Evolutionary conservation across 129 eudicot genomes (phyloP).

Genomic region (Ambrosia artemisiifolia): DNA sequence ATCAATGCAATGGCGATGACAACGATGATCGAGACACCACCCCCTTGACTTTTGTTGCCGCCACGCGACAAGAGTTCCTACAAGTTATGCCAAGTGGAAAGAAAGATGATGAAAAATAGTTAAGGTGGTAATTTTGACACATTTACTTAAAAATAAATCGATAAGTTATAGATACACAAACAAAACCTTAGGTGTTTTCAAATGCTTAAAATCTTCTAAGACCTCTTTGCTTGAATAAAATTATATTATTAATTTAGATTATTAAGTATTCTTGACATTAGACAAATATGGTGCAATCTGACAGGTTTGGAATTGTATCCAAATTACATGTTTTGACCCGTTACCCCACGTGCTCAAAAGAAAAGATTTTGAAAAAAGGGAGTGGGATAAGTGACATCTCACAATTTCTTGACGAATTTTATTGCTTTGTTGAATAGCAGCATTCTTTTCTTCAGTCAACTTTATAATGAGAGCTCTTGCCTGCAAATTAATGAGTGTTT

Average conservation of each 20-base stretch:
- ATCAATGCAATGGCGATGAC: conserved; percentile 62
- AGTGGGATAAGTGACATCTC: conserved; percentile 18
- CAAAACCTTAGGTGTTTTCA: neutral
- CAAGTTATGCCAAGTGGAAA: conserved; percentile 6
- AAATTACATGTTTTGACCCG: neutral
- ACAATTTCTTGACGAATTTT: conserved; percentile 80
- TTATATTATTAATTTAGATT: neutral
- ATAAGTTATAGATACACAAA: neutral
- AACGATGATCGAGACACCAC: conserved; percentile 57
- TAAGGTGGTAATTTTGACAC: neutral
- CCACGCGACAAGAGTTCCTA: conserved; percentile 59
- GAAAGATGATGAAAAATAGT: neutral
- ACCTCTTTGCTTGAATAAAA: neutral
- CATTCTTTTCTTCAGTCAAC: conserved; percentile 73
- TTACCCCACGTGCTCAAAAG: neutral
- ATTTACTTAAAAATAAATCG: neutral
- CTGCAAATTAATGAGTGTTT: conserved; percentile 36
- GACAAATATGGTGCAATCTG: neutral
- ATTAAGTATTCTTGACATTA: neutral
- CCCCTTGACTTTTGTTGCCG: conserved; percentile 47
- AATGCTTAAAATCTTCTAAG: neutral
- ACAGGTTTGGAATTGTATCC: neutral
- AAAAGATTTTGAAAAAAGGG: neutral
- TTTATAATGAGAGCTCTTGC: conserved; percentile 56
- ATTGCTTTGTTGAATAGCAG: conserved; percentile 53